phyloP scores from a whole-genome alignment of 306 rosid species.

The Begonia fuchsioides region DNA sequence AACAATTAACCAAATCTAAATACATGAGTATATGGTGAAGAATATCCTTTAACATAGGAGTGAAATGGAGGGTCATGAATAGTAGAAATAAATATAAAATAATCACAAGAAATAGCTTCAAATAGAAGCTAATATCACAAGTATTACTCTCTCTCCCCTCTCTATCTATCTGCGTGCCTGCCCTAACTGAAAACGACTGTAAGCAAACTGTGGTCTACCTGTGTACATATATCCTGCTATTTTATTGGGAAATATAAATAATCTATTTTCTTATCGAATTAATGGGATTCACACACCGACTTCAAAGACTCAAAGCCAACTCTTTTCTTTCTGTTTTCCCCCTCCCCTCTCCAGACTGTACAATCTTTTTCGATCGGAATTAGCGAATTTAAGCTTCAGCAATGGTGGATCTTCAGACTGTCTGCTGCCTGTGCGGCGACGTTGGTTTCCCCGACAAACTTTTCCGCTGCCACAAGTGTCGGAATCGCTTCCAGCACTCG shows the following conservation, averaged over 20 bases:
- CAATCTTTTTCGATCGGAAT: background rate
- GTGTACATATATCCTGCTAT: background rate
- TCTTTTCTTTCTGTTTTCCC: conserved; percentile 21
- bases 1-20: too few relatives aligned
- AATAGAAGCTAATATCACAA: too few relatives aligned
- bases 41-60: too few relatives aligned
- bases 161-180: conserved; percentile 6
- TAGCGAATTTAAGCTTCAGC: background rate
- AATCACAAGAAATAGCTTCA: too few relatives aligned
- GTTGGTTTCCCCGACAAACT: conserved; percentile 86
- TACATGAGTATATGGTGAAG: too few relatives aligned
- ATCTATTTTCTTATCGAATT: conserved; percentile 5
- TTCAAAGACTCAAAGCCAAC: conserved; percentile 13
- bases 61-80: too few relatives aligned
- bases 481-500: conserved; percentile 87
- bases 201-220: conserved; percentile 57
- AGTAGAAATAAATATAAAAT: too few relatives aligned
- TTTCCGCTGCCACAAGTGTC: conserved; percentile 87
- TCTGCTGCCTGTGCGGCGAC: conserved; percentile 96
- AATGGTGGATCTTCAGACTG: conserved; percentile 73
- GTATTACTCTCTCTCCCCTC: background rate
- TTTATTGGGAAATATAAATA: background rate
- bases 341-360: background rate
- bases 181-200: conserved; percentile 83
- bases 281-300: conserved; percentile 42